Conservation (phyloP, 202 grass and related monocot genomes). For the Saccharum hybrid region DNA sequence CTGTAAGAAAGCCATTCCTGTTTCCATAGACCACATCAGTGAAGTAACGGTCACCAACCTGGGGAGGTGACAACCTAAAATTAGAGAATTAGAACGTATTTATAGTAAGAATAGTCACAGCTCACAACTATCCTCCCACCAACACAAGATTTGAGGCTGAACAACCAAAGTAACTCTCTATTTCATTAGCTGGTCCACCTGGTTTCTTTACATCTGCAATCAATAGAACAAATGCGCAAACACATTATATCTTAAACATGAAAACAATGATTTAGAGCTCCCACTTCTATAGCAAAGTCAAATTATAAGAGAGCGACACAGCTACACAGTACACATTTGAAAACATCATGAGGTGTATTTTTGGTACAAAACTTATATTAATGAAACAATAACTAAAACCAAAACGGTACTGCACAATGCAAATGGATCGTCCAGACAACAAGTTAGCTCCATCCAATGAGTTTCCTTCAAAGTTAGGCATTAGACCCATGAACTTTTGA, state of each 20-base stretch:
- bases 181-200: slow-evolving; percentile 81
- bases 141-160: slow-evolving; percentile 76
- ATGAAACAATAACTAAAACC: no score
- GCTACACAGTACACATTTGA: no score
- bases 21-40: slow-evolving; percentile 95
- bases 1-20: slow-evolving; percentile 86
- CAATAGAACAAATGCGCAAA: slow-evolving; percentile 21
- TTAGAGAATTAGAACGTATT: slow-evolving; percentile 27
- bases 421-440: no score
- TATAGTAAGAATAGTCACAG: background rate
- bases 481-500: no score
- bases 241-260: slow-evolving; percentile 10
- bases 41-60: slow-evolving; percentile 95
- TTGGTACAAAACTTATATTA: no score
- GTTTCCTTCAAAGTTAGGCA: no score
- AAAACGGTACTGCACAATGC: no score
- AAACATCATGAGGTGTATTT: no score
- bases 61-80: slow-evolving; percentile 31
- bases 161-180: slow-evolving; percentile 94
- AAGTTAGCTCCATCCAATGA: no score
- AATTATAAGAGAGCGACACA: background rate
- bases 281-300: background rate
- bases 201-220: slow-evolving; percentile 84
- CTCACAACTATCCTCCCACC: slow-evolving; percentile 50
- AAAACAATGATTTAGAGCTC: background rate